Conservation (phyloP, 768 basidiomycete genomes). For the Rhizopogon vesiculosus region DNA sequence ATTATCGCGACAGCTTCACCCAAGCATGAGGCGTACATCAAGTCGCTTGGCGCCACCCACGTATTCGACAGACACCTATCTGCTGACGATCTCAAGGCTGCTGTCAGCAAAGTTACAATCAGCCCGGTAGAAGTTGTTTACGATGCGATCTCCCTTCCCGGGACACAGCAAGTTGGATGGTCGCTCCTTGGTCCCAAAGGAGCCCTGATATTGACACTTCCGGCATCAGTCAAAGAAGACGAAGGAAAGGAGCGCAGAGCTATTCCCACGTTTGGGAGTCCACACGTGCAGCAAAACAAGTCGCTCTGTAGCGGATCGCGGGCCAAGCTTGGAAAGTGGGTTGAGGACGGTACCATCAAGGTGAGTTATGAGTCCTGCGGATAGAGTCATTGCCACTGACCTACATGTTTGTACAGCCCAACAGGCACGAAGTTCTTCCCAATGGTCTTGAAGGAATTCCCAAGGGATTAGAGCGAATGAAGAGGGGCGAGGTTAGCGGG, state of each 20-base stretch:
- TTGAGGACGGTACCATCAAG: constrained; percentile 22
- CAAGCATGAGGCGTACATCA: constrained; percentile 24
- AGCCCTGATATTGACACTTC: constrained; percentile 24
- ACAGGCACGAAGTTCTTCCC: constrained; percentile 36
- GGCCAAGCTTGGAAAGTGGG: constrained; percentile 18
- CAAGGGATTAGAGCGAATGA: constrained; percentile 32
- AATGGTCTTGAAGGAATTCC: constrained; percentile 34
- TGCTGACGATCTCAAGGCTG: constrained; percentile 9
- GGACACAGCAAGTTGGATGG: constrained; percentile 32
- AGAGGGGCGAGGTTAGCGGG: constrained; percentile 35
- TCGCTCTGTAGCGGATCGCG: constrained; percentile 13
- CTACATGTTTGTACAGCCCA: constrained; percentile 25
- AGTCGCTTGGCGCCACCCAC: constrained; percentile 35
- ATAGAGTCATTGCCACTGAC: neutral
- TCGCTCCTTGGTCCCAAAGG: constrained; percentile 30
- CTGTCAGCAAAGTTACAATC: constrained; percentile 21
- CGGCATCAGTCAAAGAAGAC: constrained; percentile 16
- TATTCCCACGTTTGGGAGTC: constrained; percentile 20
- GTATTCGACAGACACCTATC: constrained; percentile 29
- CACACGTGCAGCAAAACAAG: constrained; percentile 14
- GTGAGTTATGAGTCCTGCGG: constrained; percentile 1
- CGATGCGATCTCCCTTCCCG: constrained; percentile 27
- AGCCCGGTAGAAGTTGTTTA: constrained; percentile 15
- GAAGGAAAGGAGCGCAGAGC: constrained; percentile 14
- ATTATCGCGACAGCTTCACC: constrained; percentile 36